Base-by-base conservation (phyloP, 2,329 filamentous ascomycete genomes). In the Diaporthe ampelina region DNA sequence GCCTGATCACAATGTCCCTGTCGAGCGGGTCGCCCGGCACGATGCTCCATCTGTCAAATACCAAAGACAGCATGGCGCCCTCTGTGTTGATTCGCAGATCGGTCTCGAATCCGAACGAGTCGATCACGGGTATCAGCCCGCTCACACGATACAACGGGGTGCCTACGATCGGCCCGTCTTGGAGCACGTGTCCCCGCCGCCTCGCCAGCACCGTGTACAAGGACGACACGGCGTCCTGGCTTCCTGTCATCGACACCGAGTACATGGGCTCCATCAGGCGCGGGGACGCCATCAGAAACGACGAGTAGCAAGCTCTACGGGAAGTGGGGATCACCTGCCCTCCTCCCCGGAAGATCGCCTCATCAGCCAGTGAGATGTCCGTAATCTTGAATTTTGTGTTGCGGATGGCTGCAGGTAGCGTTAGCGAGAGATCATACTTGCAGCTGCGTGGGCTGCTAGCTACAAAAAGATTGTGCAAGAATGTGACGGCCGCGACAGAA, bases 301-400 rank as follows among this genome's bases (percentile, higher is more conserved):
- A 97, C 9, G 94, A 96, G 84, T 99, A 99, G 84, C 97, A 96
- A 15, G 97, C 95, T 73, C 97, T 91, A 71, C 97, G 93, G 74
- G 95, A 93, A 0, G 97, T 98, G 59, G 97, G 97, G 81, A 99
- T 99, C 81, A 99, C 97, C 83, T 99, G 97, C 58, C 97, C 97
- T 78, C 96, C 96, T 73, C 97, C 97, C 69, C 97, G 92, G 88
- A 95, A 97, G 81, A 99, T 98, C 69, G 96, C 94, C 84, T 98
- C 95, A 69, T 92, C 89, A 15, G 95, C 96, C 26, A 99, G 89
- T 56, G 93, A 88, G 71, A 98, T 91, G 81, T 98, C 96, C 76
- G 95, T 98, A 80, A 99, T 91, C 81, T 95, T 95, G 89, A 99
- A 99, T 82, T 98, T 98, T 79, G 95, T 95, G 84, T 99, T 99